These are phyloP conservation scores for Metarhizium brunneum DNA, from an alignment of 2,329 filamentous ascomycete genomes.

Conservation along the genomic window DNA sequence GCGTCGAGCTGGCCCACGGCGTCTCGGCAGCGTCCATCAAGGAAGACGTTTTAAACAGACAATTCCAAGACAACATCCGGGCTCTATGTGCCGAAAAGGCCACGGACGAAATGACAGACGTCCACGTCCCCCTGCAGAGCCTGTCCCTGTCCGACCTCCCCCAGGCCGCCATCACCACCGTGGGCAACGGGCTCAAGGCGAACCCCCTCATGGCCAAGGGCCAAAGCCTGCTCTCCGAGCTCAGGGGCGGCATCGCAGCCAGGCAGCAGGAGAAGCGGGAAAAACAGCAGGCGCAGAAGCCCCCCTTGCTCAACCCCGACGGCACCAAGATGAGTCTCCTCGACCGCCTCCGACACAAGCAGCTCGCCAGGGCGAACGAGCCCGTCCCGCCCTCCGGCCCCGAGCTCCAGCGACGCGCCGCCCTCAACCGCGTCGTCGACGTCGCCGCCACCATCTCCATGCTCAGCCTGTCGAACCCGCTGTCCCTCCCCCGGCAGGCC, in stretches of 20 bases:
- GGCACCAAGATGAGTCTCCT: constrained; percentile 57
- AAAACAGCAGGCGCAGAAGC: constrained; percentile 10
- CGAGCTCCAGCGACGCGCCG: constrained; percentile 52
- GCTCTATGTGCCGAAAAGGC: constrained; percentile 30
- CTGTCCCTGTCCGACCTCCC: constrained; percentile 42
- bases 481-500: constrained; percentile 46
- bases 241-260: constrained; percentile 51
- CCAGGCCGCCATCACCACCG: constrained; percentile 24
- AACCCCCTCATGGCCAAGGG: constrained; percentile 55
- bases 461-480: constrained; percentile 45
- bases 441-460: constrained; percentile 59
- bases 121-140: constrained; percentile 39
- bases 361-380: constrained; percentile 48
- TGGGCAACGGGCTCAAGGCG: constrained; percentile 28
- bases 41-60: constrained; percentile 41
- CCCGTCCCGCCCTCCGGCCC: constrained; percentile 45
- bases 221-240: constrained; percentile 57
- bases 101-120: constrained; percentile 20
- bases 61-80: constrained; percentile 45
- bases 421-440: constrained; percentile 59
- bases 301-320: constrained; percentile 28
- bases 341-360: constrained; percentile 67
- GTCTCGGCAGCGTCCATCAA: constrained; percentile 31
- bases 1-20: constrained; percentile 43
- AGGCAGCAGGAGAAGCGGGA: constrained; percentile 36